phyloP scores from a whole-genome alignment of 2,329 filamentous ascomycete species.

The Apiospora phragmitis region DNA sequence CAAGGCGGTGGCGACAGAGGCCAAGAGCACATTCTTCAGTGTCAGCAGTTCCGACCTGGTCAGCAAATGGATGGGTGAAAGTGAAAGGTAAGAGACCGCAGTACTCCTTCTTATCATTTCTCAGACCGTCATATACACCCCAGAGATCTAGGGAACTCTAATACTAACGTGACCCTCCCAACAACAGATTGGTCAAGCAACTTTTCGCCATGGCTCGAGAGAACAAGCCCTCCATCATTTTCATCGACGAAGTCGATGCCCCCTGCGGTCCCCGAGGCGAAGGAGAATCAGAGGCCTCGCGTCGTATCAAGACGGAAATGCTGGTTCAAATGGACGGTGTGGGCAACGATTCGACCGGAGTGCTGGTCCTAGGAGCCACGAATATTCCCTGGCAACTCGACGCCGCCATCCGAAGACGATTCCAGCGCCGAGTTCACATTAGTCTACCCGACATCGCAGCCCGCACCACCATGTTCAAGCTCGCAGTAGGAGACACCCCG shows the following conservation, averaged over 20 bases:
- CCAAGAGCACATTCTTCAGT: slow-evolving; percentile 98
- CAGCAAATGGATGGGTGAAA: slow-evolving; percentile 99
- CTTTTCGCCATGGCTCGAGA: slow-evolving; percentile 97
- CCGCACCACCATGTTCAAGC: slow-evolving; percentile 91
- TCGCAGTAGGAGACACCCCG: slow-evolving; percentile 90
- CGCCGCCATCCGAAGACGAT: slow-evolving; percentile 90
- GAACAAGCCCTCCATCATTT: slow-evolving; percentile 97
- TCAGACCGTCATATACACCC: no score
- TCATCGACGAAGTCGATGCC: slow-evolving; percentile 97
- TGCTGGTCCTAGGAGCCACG: slow-evolving; percentile 91
- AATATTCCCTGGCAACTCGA: slow-evolving; percentile 99
- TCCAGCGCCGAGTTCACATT: slow-evolving; percentile 95
- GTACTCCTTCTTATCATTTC: not conserved
- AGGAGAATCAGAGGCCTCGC: slow-evolving; percentile 95
- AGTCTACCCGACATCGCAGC: slow-evolving; percentile 85
- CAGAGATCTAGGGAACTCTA: not conserved
- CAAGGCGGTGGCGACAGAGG: slow-evolving; percentile 96
- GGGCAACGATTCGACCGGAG: slow-evolving; percentile 90
- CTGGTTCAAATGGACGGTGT: slow-evolving; percentile 99
- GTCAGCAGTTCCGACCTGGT: slow-evolving; percentile 96
- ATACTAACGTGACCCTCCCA: not conserved
- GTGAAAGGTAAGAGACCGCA: slow-evolving; percentile 70
- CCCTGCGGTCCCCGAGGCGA: slow-evolving; percentile 90
- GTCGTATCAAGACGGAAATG: slow-evolving; percentile 97
- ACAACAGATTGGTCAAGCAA: slow-evolving; percentile 81